phyloP scores from a whole-genome alignment of 192 early-diverging fungal species.

The Hyaloraphidium curvatum region DNA sequence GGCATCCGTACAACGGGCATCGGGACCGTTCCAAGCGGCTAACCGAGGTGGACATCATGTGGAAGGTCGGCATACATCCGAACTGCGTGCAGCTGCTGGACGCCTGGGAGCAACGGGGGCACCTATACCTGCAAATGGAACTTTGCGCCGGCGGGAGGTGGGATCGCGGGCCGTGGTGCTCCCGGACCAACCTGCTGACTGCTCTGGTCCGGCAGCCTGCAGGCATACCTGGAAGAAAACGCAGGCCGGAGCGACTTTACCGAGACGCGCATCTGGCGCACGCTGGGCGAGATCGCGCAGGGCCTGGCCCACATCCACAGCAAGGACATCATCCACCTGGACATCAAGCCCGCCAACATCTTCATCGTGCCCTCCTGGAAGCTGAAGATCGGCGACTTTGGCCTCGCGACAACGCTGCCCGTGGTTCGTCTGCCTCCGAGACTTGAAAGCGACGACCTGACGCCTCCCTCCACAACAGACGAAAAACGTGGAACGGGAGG shows the following conservation, averaged over 20 bases:
- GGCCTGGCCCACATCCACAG: neutral
- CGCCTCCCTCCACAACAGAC: too few relatives aligned
- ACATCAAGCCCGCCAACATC: neutral
- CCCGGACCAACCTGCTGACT: too few relatives aligned
- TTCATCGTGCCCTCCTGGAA: neutral
- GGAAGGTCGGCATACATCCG: conserved; percentile 24
- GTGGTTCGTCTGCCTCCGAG: conserved; percentile 19
- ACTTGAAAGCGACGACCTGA: neutral
- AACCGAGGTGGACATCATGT: conserved; percentile 67
- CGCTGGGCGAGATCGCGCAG: neutral
- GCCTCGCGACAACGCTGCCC: conserved; percentile 33
- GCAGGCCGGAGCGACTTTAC: too few relatives aligned
- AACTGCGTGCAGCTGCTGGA: conserved; percentile 49
- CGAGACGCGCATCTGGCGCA: too few relatives aligned
- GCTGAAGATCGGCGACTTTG: neutral
- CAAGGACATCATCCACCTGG: neutral
- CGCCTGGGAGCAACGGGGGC: conserved; percentile 85
- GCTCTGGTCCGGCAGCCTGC: too few relatives aligned
- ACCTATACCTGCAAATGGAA: conserved; percentile 76
- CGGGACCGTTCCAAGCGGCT: conserved; percentile 46
- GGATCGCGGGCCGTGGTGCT: too few relatives aligned
- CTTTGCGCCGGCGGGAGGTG: conserved; percentile 62
- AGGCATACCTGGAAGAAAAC: too few relatives aligned
- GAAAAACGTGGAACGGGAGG: conserved; percentile 44
- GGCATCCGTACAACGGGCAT: conserved; percentile 41